Conservation (phyloP, 768 basidiomycete genomes). For the Chlorophyllum brunneum region DNA sequence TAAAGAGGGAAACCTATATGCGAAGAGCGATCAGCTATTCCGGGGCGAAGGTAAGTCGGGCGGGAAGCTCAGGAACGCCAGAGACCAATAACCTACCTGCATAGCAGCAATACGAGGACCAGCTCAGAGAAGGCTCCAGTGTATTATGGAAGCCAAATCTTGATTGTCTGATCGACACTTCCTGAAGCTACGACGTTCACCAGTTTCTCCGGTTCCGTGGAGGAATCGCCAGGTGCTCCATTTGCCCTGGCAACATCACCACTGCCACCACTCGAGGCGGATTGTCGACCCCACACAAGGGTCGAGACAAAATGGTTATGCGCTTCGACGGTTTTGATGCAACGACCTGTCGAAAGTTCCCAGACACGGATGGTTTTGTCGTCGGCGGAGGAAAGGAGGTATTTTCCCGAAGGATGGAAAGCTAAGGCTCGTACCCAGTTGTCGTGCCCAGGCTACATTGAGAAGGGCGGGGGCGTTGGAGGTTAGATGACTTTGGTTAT, state of each 20-base stretch:
- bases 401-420: conserved; percentile 89
- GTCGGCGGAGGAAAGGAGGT: conserved; percentile 86
- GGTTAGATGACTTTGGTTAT: background rate
- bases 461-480: conserved; percentile 9
- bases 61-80: background rate
- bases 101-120: background rate
- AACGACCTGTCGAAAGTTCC: conserved; percentile 84
- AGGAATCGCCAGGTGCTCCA: conserved; percentile 26
- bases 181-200: conserved; percentile 70
- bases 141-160: conserved; percentile 58
- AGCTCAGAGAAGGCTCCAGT: background rate
- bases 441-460: conserved; percentile 66
- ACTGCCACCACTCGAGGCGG: conserved; percentile 32
- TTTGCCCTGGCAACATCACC: conserved; percentile 31
- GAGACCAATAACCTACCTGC: background rate
- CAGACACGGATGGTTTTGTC: conserved; percentile 90
- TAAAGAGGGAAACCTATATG: too few species aligned
- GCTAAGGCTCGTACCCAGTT: conserved; percentile 88
- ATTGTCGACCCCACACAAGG: conserved; percentile 74
- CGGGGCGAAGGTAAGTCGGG: background rate
- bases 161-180: conserved; percentile 65
- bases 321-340: conserved; percentile 83
- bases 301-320: conserved; percentile 82
- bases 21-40: too few species aligned
- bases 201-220: conserved; percentile 50